A percentile compares a stretch with the other conserved stretches of the same genome.
phyloP scores from a whole-genome alignment of 2,329 filamentous ascomycete genomes.

The Trichoderma sp. region DNA sequence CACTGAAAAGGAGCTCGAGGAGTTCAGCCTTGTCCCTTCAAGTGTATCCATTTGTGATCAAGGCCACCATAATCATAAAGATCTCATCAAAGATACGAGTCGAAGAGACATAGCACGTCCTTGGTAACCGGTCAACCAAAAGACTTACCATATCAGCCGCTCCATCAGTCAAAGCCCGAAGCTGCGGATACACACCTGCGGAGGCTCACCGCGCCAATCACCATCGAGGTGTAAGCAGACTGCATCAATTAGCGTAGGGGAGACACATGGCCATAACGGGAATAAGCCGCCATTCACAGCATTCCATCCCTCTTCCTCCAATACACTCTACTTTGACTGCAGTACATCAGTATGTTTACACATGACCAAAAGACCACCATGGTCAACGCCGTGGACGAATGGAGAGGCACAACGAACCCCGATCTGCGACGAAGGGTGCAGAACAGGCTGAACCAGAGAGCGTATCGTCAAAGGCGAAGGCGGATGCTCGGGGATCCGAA shows the following conservation, averaged over 20 bases:
- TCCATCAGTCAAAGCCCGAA: not conserved
- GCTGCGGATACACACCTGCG: not conserved
- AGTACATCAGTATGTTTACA: not conserved
- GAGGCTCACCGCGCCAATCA: conserved; percentile 9
- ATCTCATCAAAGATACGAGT: too few species aligned
- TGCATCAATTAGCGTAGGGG: not conserved
- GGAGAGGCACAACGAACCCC: conserved; percentile 10
- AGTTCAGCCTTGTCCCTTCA: too few species aligned
- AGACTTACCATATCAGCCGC: not conserved
- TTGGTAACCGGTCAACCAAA: too few species aligned
- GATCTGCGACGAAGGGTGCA: conserved; percentile 10
- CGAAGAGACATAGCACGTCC: too few species aligned
- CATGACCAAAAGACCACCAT: too few species aligned
- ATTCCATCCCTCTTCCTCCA: too few species aligned
- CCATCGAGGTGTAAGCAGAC: conserved; percentile 5
- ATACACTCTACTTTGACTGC: too few species aligned
- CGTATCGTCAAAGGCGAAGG: conserved; percentile 9
- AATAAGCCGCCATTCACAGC: not conserved
- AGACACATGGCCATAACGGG: not conserved
- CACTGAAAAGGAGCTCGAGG: too few species aligned
- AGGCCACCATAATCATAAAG: too few species aligned
- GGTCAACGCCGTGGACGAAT: conserved; percentile 3
- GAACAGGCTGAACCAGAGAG: conserved; percentile 19
- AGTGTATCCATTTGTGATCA: too few species aligned
- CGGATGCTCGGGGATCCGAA: not conserved